Evolutionary conservation across 192 early-diverging fungal genomes (phyloP), one percentile per base, ranked within the genome.

Genomic region (Backusella parvicylindrica): DNA sequence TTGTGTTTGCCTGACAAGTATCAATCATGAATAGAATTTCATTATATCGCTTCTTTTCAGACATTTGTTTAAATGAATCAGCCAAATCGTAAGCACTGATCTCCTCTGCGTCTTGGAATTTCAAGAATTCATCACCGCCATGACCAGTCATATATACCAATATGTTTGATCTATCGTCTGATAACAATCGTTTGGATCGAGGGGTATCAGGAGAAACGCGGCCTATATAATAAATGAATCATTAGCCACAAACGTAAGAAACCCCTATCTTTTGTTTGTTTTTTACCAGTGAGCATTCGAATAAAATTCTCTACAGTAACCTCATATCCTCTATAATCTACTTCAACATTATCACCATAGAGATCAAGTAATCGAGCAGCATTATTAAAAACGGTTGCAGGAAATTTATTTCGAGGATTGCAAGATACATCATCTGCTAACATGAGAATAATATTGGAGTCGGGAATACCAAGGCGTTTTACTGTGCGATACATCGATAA

Each of bases 271-370:
- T 23, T 2, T 2, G 9, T 23, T 31, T 71, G 12, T 32, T 30
- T 41, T 67, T 72, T 81, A 89, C 90, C 90, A 13, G 98, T 99
- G 65, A 99, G 81, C 37, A 99, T 80, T 6, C 98, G 87, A 75
- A 99, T 98, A 86, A 99, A 98, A 81, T 93, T 97, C 84, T 99
- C 98, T 1, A 98, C 98, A 0, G 95, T 99, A 23, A 99, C 98
- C 71, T 99, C 98, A 83, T 99, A 99, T 3, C 98, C 98, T 63
- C 98, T 89, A 78, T 99, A 99, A 81, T 99, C 98, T 0, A 99
- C 98, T 79, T 98, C 98, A 40, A 99, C 92, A 76, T 98, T 99
- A 49, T 93, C 89, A 37, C 98, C 97, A 75, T 99, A 99, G 18
- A 99, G 82, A 82, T 99, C 98, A 12, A 96, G 81, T 9, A 86